Base-by-base conservation (phyloP, 2,329 filamentous ascomycete species). In the Cordyceps tenuipes region DNA sequence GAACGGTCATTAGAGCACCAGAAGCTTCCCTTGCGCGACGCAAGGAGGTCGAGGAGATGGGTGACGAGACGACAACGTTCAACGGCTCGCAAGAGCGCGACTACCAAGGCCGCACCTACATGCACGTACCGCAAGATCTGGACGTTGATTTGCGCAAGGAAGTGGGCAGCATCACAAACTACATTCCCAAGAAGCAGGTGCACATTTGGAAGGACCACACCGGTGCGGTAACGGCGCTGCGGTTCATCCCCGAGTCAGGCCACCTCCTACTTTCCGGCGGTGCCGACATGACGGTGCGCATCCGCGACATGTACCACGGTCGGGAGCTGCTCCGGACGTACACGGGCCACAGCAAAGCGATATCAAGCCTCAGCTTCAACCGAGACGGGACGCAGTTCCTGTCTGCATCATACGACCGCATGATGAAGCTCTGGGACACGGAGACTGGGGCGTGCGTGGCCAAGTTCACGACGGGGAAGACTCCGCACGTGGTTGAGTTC, bases 381-480 rank as follows among this genome's bases (percentile, higher is more conserved):
- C 81, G 80, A 3, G 82, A 85, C 36, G 94, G 94, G 57, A 89
- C 84, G 12, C 89, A 89, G 59, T 99, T 99, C 78, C 76, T 99
- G 29, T 92, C 92, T 3, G 89, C 90, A 1, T 94, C 90, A 17
- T 99, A 95, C 73, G 94, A 99, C 72, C 88, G 93, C 58, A 88
- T 90, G 77, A 97, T 97, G 78, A 97, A 97, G 75, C 81, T 99
- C 34, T 99, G 94, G 94, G 94, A 99, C 68, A 97, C 93, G 0
- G 94, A 99, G 74, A 97, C 90, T 23, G 94, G 94, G 50, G 82
- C 87, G 66, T 97, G 93, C 70, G 77, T 96, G 65, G 87, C 85
- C 68, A 90, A 91, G 61, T 99, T 96, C 78, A 91, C 88, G 19
- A 96, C 90, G 0, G 93, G 93, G 69, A 96, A 95, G 77, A 97